Evolutionary conservation across 2,329 filamentous ascomycete genomes (phyloP).

Genomic region (Xylariaceae sp.): DNA sequence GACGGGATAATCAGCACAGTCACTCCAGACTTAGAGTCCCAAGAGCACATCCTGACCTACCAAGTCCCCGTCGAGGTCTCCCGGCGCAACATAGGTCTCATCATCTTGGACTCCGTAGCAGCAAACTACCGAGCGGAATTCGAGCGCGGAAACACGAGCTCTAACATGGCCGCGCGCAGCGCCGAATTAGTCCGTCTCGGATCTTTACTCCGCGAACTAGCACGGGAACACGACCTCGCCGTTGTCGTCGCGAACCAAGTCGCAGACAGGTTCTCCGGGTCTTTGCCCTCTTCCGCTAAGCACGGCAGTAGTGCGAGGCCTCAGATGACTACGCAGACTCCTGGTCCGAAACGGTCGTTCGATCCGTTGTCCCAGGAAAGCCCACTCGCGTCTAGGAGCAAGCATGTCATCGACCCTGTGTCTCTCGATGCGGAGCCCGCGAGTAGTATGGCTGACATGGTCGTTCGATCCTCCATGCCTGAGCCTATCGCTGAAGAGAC

Average conservation of each 20-base stretch:
- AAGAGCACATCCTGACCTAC: constrained; percentile 91
- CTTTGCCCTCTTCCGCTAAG: constrained; percentile 16
- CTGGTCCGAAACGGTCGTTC: constrained; percentile 1
- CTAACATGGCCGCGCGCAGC: constrained; percentile 70
- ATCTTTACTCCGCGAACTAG: constrained; percentile 70
- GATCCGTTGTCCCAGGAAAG: constrained; percentile 39
- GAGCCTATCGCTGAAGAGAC: constrained; percentile 29
- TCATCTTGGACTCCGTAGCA: constrained; percentile 87
- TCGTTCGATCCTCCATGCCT: constrained; percentile 34
- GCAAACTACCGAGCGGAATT: constrained; percentile 95
- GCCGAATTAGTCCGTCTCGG: constrained; percentile 75
- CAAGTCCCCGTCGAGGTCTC: constrained; percentile 83
- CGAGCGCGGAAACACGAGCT: constrained; percentile 51
- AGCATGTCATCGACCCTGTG: constrained; percentile 19
- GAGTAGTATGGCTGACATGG: constrained; percentile 36
- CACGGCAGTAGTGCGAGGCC: constrained; percentile 5
- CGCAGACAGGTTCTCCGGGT: constrained; percentile 68
- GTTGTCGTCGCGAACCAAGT: constrained; percentile 95
- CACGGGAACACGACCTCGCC: constrained; percentile 69
- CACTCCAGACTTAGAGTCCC: constrained; percentile 85
- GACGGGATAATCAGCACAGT: constrained; percentile 75
- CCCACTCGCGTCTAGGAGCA: constrained; percentile 46
- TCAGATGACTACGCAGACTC: neutral
- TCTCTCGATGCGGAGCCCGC: constrained; percentile 33
- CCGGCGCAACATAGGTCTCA: constrained; percentile 71